Evolutionary conservation across 108 stramenopile genomes (phyloP), one percentile per base, ranked within the genome.

Genomic region (Schizochytrium sp.): DNA sequence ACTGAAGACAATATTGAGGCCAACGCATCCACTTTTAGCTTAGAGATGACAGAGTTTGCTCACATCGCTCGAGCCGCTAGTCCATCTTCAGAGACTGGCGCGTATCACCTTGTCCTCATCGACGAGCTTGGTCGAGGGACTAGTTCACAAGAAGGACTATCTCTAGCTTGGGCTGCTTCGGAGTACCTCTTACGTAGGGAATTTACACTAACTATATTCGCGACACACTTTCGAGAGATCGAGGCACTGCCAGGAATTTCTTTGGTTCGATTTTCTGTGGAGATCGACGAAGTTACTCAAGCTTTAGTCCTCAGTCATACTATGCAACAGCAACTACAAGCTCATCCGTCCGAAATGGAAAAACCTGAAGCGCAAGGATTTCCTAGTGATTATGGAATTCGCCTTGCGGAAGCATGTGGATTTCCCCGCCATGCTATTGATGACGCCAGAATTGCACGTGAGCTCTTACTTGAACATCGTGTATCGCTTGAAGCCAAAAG

Each of bases 91-190:
- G 2, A 72, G 42, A 72, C 15, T 17, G 42, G 72, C 72, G 19
- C 57, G 40, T 69, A 88, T 83, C 96, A 96, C 13, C 83, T 98
- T 41, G 93, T 97, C 56, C 95, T 98, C n/a, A 89, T 98, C 12
- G 98, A 98, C 89, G 98, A 98, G 91, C 94, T 98, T 42, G 98
- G 98, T 7, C 89, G 98, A 58, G 98, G 96, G 3, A 98, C 98
- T 55, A 56, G 55, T 19, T 44, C 87, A 28, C 55, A 28, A 7
- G 87, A 87, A 1, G 87, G 87, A 42, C 28, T 56, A 13, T 55
- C 87, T 4, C 2, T 87, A 7, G 87, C 87, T 10, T 56, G 38
- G 55, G 87, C 87, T 4, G 42, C 57, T 40, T 38, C 55, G 17
- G 87, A 87, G 40, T 38, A 12, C 40, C 2, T 87, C 41, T 4